Evolutionary conservation across 768 basidiomycete species (phyloP).

Genomic region (Macrolepiota dolichaula): DNA sequence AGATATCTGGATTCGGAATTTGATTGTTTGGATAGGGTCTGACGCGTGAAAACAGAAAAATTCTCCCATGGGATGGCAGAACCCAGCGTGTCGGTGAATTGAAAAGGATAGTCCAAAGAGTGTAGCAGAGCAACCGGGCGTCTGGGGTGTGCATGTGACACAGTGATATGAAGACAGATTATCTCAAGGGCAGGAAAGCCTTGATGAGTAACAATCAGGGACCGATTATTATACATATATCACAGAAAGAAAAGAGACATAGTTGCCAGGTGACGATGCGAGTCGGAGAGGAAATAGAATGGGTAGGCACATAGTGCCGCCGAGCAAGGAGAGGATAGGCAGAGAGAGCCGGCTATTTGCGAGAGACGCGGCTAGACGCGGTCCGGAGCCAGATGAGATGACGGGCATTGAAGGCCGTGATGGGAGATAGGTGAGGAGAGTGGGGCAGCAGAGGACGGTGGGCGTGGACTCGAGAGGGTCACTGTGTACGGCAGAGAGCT

Average conservation of each 20-base stretch:
- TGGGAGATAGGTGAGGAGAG: conserved; percentile 16
- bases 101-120: not conserved
- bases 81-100: not conserved
- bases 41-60: not conserved
- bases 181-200: not conserved
- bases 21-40: not conserved
- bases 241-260: too few species aligned
- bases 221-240: not conserved
- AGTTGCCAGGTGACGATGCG: not conserved
- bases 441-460: not conserved
- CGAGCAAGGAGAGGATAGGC: too few species aligned
- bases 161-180: not conserved
- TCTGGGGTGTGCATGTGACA: not conserved
- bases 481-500: too few species aligned
- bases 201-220: not conserved
- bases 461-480: not conserved
- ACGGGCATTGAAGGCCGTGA: conserved; percentile 22
- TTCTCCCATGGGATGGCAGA: not conserved
- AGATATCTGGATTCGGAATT: not conserved
- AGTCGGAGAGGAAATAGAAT: not conserved
- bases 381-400: not conserved
- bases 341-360: conserved; percentile 1
- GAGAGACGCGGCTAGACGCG: not conserved
- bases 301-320: too few species aligned
- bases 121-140: not conserved